A percentile compares a stretch with the other conserved stretches of the same genome.
phyloP scores from a whole-genome alignment of 2,329 filamentous ascomycete genomes.

The Coccinonectria pachysandricola region DNA sequence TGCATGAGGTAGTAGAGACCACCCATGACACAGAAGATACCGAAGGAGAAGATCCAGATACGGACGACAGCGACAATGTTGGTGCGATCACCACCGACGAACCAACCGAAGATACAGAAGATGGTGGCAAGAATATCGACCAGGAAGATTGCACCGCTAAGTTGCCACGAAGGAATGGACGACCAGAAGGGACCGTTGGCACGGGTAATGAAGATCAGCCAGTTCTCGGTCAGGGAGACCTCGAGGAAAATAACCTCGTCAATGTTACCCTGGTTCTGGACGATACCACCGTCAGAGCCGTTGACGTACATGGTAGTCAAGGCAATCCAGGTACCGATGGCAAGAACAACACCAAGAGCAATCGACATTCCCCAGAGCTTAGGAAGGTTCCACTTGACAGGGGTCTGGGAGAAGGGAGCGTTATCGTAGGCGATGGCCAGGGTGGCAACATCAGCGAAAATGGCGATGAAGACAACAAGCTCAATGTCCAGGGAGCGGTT shows the following conservation, averaged over 20 bases:
- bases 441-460: constrained; percentile 88
- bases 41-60: constrained; percentile 87
- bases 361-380: constrained; percentile 92
- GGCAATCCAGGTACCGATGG: constrained; percentile 78
- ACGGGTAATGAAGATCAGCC: constrained; percentile 94
- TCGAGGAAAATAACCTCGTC: constrained; percentile 82
- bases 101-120: constrained; percentile 81
- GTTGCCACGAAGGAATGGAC: constrained; percentile 77
- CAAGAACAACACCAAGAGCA: constrained; percentile 70
- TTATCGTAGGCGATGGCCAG: constrained; percentile 91
- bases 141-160: constrained; percentile 64
- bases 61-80: constrained; percentile 77
- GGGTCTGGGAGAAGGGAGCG: constrained; percentile 72
- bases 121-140: constrained; percentile 79
- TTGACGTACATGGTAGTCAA: constrained; percentile 73
- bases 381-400: constrained; percentile 91
- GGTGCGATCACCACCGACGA: constrained; percentile 53
- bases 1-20: constrained; percentile 68
- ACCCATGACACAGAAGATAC: constrained; percentile 76
- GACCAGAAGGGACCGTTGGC: constrained; percentile 90
- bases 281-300: constrained; percentile 66
- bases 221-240: constrained; percentile 86
- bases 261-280: constrained; percentile 76
- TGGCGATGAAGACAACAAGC: constrained; percentile 84
- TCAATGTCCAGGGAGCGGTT: constrained; percentile 78